phyloP scores from a whole-genome alignment of 23 red algal genomes.

The Pyropia yezoensis region DNA sequence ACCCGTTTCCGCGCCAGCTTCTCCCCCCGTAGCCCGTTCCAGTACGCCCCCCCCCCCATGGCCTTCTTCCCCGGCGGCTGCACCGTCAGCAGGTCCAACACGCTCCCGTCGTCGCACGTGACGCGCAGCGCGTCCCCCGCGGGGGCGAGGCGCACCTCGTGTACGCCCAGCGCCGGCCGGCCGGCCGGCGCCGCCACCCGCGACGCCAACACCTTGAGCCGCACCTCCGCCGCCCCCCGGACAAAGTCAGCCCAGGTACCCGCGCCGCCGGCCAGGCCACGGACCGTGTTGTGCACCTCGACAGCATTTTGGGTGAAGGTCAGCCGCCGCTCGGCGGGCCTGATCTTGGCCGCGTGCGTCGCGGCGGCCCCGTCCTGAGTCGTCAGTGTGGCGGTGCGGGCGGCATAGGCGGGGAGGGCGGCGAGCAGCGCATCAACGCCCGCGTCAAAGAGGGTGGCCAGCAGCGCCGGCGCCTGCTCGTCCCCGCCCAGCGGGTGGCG shows the following conservation, averaged over 20 bases:
- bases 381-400: slow-evolving; percentile 10
- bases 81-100: slow-evolving; percentile 49
- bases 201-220: slow-evolving; percentile 69
- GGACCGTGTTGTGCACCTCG: slow-evolving; percentile 84
- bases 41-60: slow-evolving; percentile 70
- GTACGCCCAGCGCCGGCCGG: slow-evolving; percentile 65
- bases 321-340: slow-evolving; percentile 58
- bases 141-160: slow-evolving; percentile 43
- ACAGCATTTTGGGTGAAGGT: slow-evolving; percentile 76
- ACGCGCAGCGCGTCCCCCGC: slow-evolving; percentile 35
- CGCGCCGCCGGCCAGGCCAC: slow-evolving; percentile 67
- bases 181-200: slow-evolving; percentile 44
- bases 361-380: slow-evolving; percentile 52
- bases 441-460: slow-evolving; percentile 52
- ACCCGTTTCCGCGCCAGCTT: slow-evolving; percentile 47
- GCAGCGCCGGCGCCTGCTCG: slow-evolving; percentile 61
- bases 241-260: slow-evolving; percentile 86
- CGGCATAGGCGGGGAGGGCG: slow-evolving; percentile 31
- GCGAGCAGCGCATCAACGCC: slow-evolving; percentile 56
- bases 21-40: slow-evolving; percentile 72
- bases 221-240: slow-evolving; percentile 2
- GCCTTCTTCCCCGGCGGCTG: slow-evolving; percentile 77
- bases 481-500: slow-evolving; percentile 39
- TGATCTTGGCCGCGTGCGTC: slow-evolving; percentile 73
- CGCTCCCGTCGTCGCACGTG: slow-evolving; percentile 84